phyloP scores from a whole-genome alignment of 2,329 filamentous ascomycete genomes.

The Talaromyces rugulosus region DNA sequence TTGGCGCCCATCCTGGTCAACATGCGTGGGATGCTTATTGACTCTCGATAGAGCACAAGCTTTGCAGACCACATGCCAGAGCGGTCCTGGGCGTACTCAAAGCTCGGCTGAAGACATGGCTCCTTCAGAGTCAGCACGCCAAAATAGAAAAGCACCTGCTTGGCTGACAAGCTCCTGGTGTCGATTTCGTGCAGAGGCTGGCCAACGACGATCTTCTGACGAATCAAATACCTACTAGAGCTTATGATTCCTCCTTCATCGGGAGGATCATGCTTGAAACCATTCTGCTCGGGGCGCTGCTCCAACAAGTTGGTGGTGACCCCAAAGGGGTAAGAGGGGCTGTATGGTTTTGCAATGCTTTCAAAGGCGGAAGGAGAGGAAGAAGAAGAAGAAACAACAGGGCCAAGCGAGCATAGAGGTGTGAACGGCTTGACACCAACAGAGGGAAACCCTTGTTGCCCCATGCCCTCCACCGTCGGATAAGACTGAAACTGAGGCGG shows the following conservation, averaged over 20 bases:
- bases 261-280: not conserved
- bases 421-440: not conserved
- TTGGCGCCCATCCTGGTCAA: constrained; percentile 18
- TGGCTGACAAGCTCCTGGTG: constrained; percentile 12
- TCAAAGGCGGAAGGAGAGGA: not conserved
- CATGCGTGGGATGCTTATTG: constrained; percentile 14
- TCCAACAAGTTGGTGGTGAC: not conserved
- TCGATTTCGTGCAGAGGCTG: constrained; percentile 11
- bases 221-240: not conserved
- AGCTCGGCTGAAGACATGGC: constrained; percentile 19
- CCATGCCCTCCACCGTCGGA: not conserved
- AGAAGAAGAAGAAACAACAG: not conserved
- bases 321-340: not conserved
- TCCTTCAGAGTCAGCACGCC: constrained; percentile 25
- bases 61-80: constrained; percentile 21
- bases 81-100: constrained; percentile 20
- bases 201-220: not conserved
- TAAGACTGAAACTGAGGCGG: not conserved
- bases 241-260: not conserved
- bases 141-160: constrained; percentile 28
- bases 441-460: not conserved
- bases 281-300: not conserved
- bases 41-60: constrained; percentile 26
- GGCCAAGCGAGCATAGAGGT: not conserved
- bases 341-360: not conserved